Conservation (phyloP, 768 basidiomycete genomes). For the Vishniacozyma victoriae region DNA sequence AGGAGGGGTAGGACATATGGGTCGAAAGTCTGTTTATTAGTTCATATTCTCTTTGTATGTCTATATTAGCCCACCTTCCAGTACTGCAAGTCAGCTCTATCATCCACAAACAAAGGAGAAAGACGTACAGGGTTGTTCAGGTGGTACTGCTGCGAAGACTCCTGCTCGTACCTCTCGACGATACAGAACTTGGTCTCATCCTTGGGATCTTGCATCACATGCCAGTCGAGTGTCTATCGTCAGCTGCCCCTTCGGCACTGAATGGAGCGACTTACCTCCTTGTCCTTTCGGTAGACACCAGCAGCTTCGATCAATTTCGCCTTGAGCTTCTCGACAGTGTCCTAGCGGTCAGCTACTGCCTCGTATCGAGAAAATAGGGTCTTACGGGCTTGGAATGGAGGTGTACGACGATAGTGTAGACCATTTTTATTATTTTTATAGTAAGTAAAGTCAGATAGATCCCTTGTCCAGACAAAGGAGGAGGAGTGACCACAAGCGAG, state of each 20-base stretch:
- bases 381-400: constrained; percentile 41
- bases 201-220: constrained; percentile 49
- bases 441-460: neutral
- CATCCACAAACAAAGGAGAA: neutral
- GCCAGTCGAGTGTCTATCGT: constrained; percentile 45
- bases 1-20: constrained; percentile 46
- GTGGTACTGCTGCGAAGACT: constrained; percentile 47
- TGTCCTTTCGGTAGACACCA: constrained; percentile 44
- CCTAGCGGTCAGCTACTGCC: constrained; percentile 13
- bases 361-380: neutral
- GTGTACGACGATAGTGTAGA: constrained; percentile 47
- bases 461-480: neutral
- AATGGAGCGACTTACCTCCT: constrained; percentile 29
- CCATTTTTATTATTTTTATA: constrained; percentile 27
- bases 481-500: too few species aligned
- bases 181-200: constrained; percentile 47
- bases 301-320: constrained; percentile 47
- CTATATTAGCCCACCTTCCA: constrained; percentile 30
- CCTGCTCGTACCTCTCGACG: constrained; percentile 47
- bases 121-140: constrained; percentile 38
- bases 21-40: constrained; percentile 38
- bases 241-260: neutral
- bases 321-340: constrained; percentile 42
- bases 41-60: neutral
- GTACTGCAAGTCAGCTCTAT: constrained; percentile 20